Evolutionary conservation across 2,329 filamentous ascomycete species (phyloP).

Genomic region (Ascochyta koolunga): DNA sequence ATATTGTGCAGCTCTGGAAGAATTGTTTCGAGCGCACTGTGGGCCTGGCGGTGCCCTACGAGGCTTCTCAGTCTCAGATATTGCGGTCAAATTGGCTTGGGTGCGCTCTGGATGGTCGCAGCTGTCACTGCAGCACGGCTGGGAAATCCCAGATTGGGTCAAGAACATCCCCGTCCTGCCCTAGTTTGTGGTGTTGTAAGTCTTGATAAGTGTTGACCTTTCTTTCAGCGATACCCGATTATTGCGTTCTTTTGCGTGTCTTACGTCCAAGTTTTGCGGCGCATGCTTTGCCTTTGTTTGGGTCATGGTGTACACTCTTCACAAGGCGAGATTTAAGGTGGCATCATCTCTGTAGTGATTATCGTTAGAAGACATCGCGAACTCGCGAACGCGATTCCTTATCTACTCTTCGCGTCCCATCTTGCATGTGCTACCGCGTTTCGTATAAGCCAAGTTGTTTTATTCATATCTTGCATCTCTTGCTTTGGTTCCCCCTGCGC

Average conservation of each 20-base stretch:
- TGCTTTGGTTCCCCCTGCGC: too few relatives aligned
- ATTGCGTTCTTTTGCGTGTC: not conserved
- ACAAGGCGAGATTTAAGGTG: not conserved
- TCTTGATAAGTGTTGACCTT: not conserved
- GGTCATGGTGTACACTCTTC: not conserved
- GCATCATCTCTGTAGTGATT: not conserved
- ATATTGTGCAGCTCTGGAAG: conserved; percentile 29
- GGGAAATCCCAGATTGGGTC: conserved; percentile 36
- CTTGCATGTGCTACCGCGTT: too few relatives aligned
- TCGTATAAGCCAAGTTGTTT: too few relatives aligned
- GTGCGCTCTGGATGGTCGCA: conserved; percentile 25
- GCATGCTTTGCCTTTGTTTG: not conserved
- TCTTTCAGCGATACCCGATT: not conserved
- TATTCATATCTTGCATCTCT: too few relatives aligned
- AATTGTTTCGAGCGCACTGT: conserved; percentile 39
- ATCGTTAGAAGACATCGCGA: not conserved
- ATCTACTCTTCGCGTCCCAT: not conserved
- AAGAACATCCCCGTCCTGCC: conserved; percentile 33
- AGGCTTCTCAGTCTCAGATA: conserved; percentile 36
- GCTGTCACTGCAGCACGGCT: conserved; percentile 23
- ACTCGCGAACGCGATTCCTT: not conserved
- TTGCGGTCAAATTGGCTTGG: conserved; percentile 9
- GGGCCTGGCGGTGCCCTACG: conserved; percentile 29
- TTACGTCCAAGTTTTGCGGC: not conserved
- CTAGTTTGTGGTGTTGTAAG: not conserved